These are phyloP conservation scores for Dactylis glomerata DNA, from an alignment of 176 grass and related monocot genomes.

Conservation along the genomic window DNA sequence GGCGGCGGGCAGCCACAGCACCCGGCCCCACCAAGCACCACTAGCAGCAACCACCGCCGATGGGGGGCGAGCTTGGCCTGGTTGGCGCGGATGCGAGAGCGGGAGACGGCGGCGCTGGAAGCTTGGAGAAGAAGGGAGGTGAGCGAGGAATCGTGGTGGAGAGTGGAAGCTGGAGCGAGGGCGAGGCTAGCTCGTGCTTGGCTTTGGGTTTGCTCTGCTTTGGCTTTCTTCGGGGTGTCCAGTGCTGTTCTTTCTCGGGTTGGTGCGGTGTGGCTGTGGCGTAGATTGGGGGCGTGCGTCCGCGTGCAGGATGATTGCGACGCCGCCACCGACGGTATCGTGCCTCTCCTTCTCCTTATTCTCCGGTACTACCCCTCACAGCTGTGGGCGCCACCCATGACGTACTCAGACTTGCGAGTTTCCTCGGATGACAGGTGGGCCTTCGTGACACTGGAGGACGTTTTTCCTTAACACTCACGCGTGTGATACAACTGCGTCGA, in stretches of 20 bases:
- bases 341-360: background rate
- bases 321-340: slow-evolving; percentile 33
- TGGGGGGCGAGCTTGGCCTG: background rate
- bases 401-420: no score
- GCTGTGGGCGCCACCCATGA: no score
- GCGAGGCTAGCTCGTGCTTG: background rate
- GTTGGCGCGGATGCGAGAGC: background rate
- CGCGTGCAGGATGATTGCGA: slow-evolving; percentile 38
- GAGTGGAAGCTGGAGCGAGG: background rate
- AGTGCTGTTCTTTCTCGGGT: slow-evolving; percentile 15
- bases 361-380: no score
- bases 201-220: background rate
- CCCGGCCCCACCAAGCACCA: slow-evolving; percentile 19
- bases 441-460: background rate
- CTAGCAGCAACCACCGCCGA: slow-evolving; percentile 8
- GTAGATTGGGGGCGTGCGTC: background rate
- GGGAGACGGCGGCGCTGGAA: background rate
- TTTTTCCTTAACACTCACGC: background rate
- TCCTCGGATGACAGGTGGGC: background rate
- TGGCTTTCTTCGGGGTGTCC: slow-evolving; percentile 9
- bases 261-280: background rate
- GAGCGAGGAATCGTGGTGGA: slow-evolving; percentile 8
- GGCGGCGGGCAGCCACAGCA: slow-evolving; percentile 33
- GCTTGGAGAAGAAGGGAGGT: slow-evolving; percentile 28
- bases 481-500: background rate